phyloP scores from a whole-genome alignment of 2,329 filamentous ascomycete genomes.

The Didymella pomorum region DNA sequence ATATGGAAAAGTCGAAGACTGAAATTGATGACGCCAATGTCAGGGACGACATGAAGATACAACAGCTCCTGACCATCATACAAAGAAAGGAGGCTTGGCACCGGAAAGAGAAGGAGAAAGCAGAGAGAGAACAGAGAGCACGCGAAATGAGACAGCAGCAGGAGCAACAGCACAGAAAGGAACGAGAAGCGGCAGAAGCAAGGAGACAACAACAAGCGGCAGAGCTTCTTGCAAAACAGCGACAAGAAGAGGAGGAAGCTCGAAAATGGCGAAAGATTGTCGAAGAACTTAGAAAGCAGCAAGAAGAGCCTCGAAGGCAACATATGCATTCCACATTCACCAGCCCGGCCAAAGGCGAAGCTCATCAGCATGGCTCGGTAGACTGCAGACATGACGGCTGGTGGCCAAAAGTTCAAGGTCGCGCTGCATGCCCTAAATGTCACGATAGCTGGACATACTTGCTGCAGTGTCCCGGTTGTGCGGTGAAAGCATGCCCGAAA shows the following conservation, averaged over 20 bases:
- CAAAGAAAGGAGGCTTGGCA: conserved; percentile 2
- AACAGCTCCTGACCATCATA: conserved; percentile 7
- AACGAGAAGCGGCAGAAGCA: conserved; percentile 9
- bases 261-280: not conserved
- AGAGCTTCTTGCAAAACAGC: not conserved
- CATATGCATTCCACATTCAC: not conserved
- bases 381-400: conserved; percentile 25
- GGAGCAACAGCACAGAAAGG: conserved; percentile 3
- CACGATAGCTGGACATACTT: conserved; percentile 26
- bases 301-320: not conserved
- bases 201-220: conserved; percentile 2
- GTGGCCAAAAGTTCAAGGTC: conserved; percentile 29
- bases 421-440: conserved; percentile 25
- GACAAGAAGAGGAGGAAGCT: conserved; percentile 1
- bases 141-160: conserved; percentile 7
- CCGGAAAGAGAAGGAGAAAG: conserved; percentile 2
- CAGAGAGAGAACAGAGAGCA: conserved; percentile 9
- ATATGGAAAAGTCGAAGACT: conserved; percentile 20
- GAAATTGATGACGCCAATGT: conserved; percentile 27
- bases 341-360: not conserved
- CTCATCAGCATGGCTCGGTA: not conserved
- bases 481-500: conserved; percentile 25
- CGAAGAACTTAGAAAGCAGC: not conserved
- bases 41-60: conserved; percentile 29
- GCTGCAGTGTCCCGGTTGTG: conserved; percentile 27